Evolutionary conservation across 2,329 filamentous ascomycete species (phyloP), one percentile per base, ranked within the genome.

Genomic region (Colletotrichum somersetense): DNA sequence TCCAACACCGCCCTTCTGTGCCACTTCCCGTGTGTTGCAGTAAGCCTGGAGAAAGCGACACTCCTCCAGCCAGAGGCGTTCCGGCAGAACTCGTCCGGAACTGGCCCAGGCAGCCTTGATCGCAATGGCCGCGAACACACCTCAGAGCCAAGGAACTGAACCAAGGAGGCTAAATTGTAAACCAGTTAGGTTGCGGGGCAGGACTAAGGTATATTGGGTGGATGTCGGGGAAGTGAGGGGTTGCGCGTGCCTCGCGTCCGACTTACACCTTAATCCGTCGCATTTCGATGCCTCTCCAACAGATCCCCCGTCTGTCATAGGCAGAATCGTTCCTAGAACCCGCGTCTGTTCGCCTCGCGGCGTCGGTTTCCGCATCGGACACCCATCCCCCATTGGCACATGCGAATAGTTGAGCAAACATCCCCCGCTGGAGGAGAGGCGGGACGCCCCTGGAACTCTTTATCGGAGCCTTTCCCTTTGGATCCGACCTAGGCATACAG

Each of bases 211-310:
- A 77, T 78, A 77, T 78, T 78, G 77, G 76, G 66, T 65, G 74
- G 79, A 79, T 78, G 78, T 80, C 78, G 79, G 78, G 79, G 78
- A 78, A 73, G 58, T 76, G 74, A 75, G 75, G 76, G 75, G 76
- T 77, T 42, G 23, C 40, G 20, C 58, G 12, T 53, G 40, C 55
- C 46, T 72, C 48, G 38, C 50, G 46, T 71, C 52, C 44, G 44
- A 64, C 53, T 72, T n/a, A 44, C 66, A 72, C 66, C 35, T 69
- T 62, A 67, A 56, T 62, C 58, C 48, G 66, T 74, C 63, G 59
- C 64, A 73, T 73, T 48, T 65, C 30, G 57, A 55, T 53, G 33
- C 67, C 58, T 68, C 58, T 67, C 64, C n/a, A n/a, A 55, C 20
- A 20, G n/a, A 48, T 61, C 40, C 50, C 50, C 40, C 20, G n/a